Evolutionary conservation across 148 eudicot genomes (phyloP).

Genomic region (Camellia lanceoleosa): DNA sequence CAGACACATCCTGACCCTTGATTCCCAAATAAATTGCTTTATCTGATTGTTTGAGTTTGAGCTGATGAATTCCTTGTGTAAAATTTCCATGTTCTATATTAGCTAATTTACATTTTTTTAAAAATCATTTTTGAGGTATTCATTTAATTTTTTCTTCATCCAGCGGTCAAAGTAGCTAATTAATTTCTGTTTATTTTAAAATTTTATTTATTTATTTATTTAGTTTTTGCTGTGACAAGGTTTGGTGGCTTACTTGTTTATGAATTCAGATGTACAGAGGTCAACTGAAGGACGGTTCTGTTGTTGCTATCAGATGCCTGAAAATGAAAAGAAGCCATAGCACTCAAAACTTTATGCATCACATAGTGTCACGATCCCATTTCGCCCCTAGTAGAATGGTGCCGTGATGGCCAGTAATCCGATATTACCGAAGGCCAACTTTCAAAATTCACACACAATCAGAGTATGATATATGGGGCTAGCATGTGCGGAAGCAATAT

Average conservation of each 20-base stretch:
- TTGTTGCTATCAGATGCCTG: slow-evolving; percentile 71
- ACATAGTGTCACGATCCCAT: no score
- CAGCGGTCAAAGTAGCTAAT: neutral
- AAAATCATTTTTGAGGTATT: neutral
- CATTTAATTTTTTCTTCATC: neutral
- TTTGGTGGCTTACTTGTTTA: neutral
- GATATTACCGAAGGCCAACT: no score
- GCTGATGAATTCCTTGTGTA: neutral
- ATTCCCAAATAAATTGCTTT: neutral
- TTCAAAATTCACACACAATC: no score
- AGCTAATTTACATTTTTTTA: neutral
- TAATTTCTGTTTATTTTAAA: neutral
- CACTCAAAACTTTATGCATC: slow-evolving; percentile 58
- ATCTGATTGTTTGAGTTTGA: neutral
- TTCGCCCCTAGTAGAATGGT: no score
- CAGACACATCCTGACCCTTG: no score
- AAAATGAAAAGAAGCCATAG: slow-evolving; percentile 56
- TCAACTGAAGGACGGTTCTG: slow-evolving; percentile 60
- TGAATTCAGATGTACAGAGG: slow-evolving; percentile 77
- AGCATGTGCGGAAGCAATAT: no score
- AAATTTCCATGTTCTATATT: no score
- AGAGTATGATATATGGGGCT: no score
- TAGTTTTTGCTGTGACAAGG: neutral
- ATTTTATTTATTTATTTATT: neutral
- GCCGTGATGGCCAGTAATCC: no score